phyloP scores from a whole-genome alignment of 2,329 filamentous ascomycete genomes.

The Stagonosporopsis cucurbitacearum region DNA sequence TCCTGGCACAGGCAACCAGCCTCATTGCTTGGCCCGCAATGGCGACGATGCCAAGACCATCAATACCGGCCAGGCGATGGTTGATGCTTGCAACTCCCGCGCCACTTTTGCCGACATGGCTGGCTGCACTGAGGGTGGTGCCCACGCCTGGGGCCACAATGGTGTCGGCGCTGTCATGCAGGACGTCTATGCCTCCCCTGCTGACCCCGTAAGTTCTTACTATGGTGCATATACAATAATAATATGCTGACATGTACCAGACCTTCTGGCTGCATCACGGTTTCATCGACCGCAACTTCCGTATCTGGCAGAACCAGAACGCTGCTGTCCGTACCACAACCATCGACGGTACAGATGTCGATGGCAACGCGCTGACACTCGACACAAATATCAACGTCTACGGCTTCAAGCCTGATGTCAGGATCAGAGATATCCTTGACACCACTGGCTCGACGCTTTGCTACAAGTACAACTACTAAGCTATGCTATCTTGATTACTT shows the following conservation, averaged over 20 bases:
- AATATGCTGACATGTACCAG: neutral
- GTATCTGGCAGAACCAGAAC: conserved; percentile 56
- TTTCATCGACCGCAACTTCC: conserved; percentile 58
- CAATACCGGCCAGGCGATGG: conserved; percentile 38
- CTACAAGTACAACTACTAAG: conserved; percentile 48
- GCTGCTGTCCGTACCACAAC: conserved; percentile 25
- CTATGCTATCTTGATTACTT: neutral
- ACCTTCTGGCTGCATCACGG: conserved; percentile 58
- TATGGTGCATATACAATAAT: too few relatives aligned
- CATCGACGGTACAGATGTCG: conserved; percentile 51
- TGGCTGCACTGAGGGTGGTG: conserved; percentile 36
- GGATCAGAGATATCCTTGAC: conserved; percentile 40
- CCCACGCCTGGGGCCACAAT: conserved; percentile 47
- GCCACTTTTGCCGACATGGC: conserved; percentile 39
- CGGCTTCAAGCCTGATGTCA: conserved; percentile 34
- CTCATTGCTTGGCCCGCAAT: conserved; percentile 44
- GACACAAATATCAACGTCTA: conserved; percentile 38
- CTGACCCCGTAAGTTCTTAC: conserved; percentile 30
- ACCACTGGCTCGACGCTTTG: conserved; percentile 35
- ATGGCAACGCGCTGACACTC: conserved; percentile 37
- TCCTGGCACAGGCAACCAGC: conserved; percentile 35
- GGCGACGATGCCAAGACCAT: conserved; percentile 32
- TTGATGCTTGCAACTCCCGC: conserved; percentile 39
- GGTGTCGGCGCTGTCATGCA: conserved; percentile 45
- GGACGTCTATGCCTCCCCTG: conserved; percentile 42